phyloP scores from a whole-genome alignment of 2,329 filamentous ascomycete genomes.

The Coniochaeta pulveracea region DNA sequence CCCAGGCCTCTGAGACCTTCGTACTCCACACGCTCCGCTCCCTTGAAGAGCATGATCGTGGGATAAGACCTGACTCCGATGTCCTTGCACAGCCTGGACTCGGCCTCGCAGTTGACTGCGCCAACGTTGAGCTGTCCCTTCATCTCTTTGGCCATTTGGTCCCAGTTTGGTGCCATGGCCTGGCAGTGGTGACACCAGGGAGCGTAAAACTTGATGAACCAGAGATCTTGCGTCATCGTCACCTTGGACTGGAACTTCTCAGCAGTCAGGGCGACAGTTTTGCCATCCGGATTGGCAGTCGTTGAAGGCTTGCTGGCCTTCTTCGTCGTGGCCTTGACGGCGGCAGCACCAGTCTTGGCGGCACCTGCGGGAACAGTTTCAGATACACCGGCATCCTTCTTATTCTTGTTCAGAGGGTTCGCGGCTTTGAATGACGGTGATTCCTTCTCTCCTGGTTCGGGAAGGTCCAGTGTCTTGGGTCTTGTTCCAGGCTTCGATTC shows the following conservation, averaged over 20 bases:
- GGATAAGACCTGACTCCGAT: conserved; percentile 71
- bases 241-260: conserved; percentile 81
- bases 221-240: conserved; percentile 78
- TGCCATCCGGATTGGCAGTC: conserved; percentile 63
- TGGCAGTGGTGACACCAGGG: conserved; percentile 97
- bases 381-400: conserved; percentile 17
- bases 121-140: conserved; percentile 81
- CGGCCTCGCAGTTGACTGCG: conserved; percentile 88
- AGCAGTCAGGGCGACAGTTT: conserved; percentile 63
- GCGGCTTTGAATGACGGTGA: conserved; percentile 1
- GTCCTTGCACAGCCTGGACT: conserved; percentile 86
- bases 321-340: conserved; percentile 17
- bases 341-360: conserved; percentile 10
- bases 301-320: conserved; percentile 40
- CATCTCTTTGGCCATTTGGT: conserved; percentile 84
- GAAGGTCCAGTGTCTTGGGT: conserved; percentile 55
- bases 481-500: conserved; percentile 70
- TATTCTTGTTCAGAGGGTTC: conserved; percentile 5
- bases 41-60: conserved; percentile 86
- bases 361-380: conserved; percentile 8
- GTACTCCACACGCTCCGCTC: conserved; percentile 86
- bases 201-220: conserved; percentile 98
- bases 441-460: conserved; percentile 51
- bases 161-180: conserved; percentile 82
- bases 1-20: conserved; percentile 83